These are phyloP conservation scores for Dactylella cylindrospora DNA, from an alignment of 2,329 filamentous ascomycete species.

Conservation along the genomic window DNA sequence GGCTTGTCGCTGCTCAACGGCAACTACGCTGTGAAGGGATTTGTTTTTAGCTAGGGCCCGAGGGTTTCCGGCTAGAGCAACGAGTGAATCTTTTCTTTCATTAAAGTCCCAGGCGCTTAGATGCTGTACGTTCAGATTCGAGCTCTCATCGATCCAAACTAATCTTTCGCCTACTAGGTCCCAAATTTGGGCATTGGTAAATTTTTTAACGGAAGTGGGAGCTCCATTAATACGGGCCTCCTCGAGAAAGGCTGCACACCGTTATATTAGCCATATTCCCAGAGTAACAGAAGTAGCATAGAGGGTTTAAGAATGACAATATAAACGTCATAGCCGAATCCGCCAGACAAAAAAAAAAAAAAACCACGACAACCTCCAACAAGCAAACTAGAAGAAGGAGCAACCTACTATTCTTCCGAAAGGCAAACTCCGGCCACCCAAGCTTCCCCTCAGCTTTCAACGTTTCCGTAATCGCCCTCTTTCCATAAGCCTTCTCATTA, in stretches of 20 bases:
- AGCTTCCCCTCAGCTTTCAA: conserved; percentile 30
- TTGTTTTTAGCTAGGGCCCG: conserved; percentile 29
- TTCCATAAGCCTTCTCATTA: conserved; percentile 6
- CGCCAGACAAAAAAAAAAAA: not conserved
- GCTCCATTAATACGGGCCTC: conserved; percentile 14
- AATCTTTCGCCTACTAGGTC: conserved; percentile 31
- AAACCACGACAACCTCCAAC: not conserved
- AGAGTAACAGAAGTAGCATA: too few relatives aligned
- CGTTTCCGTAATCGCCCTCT: conserved; percentile 18
- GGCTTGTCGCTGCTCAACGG: conserved; percentile 24
- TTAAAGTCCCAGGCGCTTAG: conserved; percentile 39
- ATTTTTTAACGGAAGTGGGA: conserved; percentile 35
- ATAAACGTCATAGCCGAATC: not conserved
- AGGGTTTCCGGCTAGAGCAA: conserved; percentile 32
- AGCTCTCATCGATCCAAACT: conserved; percentile 39
- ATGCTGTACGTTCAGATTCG: conserved; percentile 37
- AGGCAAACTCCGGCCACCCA: conserved; percentile 38
- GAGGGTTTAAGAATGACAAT: too few relatives aligned
- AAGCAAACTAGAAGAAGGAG: not conserved
- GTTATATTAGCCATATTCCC: too few relatives aligned
- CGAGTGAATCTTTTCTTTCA: conserved; percentile 35
- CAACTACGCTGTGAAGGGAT: conserved; percentile 25
- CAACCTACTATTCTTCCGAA: conserved; percentile 38
- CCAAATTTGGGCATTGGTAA: conserved; percentile 31
- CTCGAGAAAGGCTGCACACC: conserved; percentile 22